Base-by-base conservation (phyloP, 176 grass and related monocot genomes). In the Oryza glaberrima region DNA sequence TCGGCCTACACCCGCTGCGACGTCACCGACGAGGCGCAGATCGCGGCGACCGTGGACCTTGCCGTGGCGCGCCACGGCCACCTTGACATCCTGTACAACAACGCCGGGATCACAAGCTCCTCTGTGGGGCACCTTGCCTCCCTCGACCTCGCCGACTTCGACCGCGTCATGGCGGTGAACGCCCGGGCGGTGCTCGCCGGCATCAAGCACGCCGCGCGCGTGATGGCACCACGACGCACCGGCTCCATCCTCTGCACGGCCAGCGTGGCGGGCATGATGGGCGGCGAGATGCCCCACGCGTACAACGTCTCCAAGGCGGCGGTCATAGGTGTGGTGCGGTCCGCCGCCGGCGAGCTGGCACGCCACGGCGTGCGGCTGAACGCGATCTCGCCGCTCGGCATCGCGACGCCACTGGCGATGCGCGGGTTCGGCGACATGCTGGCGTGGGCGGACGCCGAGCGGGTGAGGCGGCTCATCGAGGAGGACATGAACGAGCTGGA, bases 81-180 rank as follows among this genome's bases (percentile, higher is more conserved):
- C 11, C 83, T 90, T 3, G 88, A 90, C 54, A 41, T 86, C 23
- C 52, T 90, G 64, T 61, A 41, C 64, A 89, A 47, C 69, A 89
- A 86, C 32, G 88, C 88, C 0, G 88, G 88, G 4, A 7, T 90
- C 67, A 3, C 51, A 4, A 16, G 67, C 52, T 67, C 58, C 43
- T 0, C 2, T 36, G 0, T 19, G 25, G 0, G 36, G 16, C 10
- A 15, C 38, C 11, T 54, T 6, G 28, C 11, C 22, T 17, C 52
- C 28, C 28, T 94, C 19, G 82, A 94, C 69, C 82, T 97, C 75
- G 79, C 54, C 3, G 72, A 83, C 76, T 92, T 97, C 77, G 91
- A 97, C 75, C 79, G 65, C 40, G 82, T 77, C 49, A 94, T 94
- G 79, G 87, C 82, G 15, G 65, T 88, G 7, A 97, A 97, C 77